Evolutionary conservation across 345 rosid genomes (phyloP), one percentile per base, ranked within the genome.

Genomic region (Euphorbia pulcherrima): DNA sequence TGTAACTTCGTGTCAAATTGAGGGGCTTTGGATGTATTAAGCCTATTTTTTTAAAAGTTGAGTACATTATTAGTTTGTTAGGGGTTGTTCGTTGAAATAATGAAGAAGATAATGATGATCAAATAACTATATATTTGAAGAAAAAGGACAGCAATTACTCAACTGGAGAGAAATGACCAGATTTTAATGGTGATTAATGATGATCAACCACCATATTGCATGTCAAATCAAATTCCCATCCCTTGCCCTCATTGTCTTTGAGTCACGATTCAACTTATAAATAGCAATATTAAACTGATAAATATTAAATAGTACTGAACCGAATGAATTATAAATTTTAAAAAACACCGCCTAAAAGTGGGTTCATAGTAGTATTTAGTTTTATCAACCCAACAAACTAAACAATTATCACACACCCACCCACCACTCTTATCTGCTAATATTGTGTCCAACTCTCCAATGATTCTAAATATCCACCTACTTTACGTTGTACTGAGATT

Each of bases 121-220:
- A n/a, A n/a, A 16, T 44, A 10, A 44, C 2, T 44, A 44, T 11
- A 44, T 54, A 9, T 24, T 23, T 23, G 29, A 55, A 55, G 27
- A 55, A 8, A 23, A 26, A 55, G 29, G 14, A 55, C 33, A 26
- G 14, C 16, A 54, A 24, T 10, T 54, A 54, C 0, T 23, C 4
- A 33, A 33, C 57, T 14, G 24, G 54, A 10, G 27, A 53, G 28
- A 16, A 53, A 1, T 20, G 57, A 21, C 24, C 23, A 50, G 9
- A 10, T 23, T 53, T 53, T 58, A 5, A 63, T 63, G 28, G 35
- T 13, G 67, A 40, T 44, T 50, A 50, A 65, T 65, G 68, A 65
- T 48, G 58, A 50, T 33, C 28, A 65, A 44, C 68, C 5, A 51
- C 68, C 59, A 65, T 29, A 29, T 13, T 33, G 17, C 1, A 44